A percentile compares a stretch with the other conserved stretches of the same genome.
phyloP scores from a whole-genome alignment of 768 basidiomycete species.

The Ramaria sp. region DNA sequence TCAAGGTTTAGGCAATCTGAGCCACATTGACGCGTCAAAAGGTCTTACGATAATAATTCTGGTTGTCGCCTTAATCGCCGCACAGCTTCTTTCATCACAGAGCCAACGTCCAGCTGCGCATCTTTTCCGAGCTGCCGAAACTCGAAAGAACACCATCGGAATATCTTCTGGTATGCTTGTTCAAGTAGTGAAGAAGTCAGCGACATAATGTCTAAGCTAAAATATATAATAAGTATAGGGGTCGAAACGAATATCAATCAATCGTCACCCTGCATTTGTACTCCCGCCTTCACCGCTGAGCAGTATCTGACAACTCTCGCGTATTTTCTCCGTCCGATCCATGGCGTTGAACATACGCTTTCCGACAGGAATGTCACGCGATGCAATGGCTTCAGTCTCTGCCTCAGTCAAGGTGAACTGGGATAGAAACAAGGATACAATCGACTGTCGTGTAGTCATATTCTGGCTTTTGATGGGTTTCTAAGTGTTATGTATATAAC shows the following conservation, averaged over 20 bases:
- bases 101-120: constrained; percentile 56
- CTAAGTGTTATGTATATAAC: constrained; percentile 8
- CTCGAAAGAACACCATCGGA: constrained; percentile 77
- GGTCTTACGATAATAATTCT: constrained; percentile 58
- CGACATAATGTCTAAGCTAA: constrained; percentile 81
- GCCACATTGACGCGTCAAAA: constrained; percentile 1
- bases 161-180: constrained; percentile 81
- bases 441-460: constrained; percentile 59
- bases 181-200: constrained; percentile 75
- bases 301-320: constrained; percentile 75
- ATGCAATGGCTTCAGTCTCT: constrained; percentile 66
- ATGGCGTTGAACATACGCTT: constrained; percentile 72
- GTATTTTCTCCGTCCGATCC: constrained; percentile 76
- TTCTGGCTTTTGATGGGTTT: constrained; percentile 36
- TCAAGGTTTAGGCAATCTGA: not conserved
- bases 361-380: constrained; percentile 69
- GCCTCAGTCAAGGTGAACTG: constrained; percentile 75
- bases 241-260: not conserved
- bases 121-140: constrained; percentile 74
- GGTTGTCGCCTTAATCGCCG: constrained; percentile 64
- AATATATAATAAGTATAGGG: not conserved
- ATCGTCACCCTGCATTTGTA: constrained; percentile 58
- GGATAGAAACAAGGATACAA: constrained; percentile 69
- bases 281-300: constrained; percentile 79
- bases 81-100: constrained; percentile 61